Percentiles rank a stretch among this genome's conserved stretches.
phyloP scores from a whole-genome alignment of 2,329 filamentous ascomycete genomes.

The Venturia pyrina region DNA sequence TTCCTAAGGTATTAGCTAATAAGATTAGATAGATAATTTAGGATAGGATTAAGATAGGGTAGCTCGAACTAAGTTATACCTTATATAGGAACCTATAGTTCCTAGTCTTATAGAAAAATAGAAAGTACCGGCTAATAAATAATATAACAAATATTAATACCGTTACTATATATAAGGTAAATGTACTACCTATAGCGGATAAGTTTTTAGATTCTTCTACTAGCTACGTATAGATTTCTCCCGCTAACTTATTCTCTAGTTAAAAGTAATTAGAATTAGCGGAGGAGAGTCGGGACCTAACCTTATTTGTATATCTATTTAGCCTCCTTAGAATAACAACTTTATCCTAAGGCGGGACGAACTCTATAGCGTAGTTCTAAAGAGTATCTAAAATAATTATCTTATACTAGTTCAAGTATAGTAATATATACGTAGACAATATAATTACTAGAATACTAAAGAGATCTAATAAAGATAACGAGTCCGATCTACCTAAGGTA shows the following conservation, averaged over 20 bases:
- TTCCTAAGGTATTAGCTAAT: too few relatives aligned
- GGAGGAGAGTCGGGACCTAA: neutral
- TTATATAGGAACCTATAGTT: too few relatives aligned
- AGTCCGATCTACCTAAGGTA: neutral
- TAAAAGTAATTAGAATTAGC: neutral
- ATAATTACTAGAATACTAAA: neutral
- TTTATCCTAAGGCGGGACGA: neutral
- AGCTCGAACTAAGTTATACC: too few relatives aligned
- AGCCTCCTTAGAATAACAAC: neutral
- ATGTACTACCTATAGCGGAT: too few relatives aligned
- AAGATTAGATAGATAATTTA: too few relatives aligned
- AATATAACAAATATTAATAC: neutral
- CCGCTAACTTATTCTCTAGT: neutral
- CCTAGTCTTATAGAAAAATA: neutral
- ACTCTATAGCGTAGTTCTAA: neutral
- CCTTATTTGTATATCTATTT: neutral
- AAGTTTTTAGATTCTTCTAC: neutral
- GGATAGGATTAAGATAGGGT: too few relatives aligned
- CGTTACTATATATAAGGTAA: neutral
- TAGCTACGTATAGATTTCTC: neutral
- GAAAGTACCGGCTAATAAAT: neutral
- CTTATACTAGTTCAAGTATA: neutral
- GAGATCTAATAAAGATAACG: neutral
- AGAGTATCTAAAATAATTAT: neutral
- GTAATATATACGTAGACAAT: neutral